Base-by-base conservation (phyloP, 129 eudicot genomes). In the Chrysanthemum seticuspe region DNA sequence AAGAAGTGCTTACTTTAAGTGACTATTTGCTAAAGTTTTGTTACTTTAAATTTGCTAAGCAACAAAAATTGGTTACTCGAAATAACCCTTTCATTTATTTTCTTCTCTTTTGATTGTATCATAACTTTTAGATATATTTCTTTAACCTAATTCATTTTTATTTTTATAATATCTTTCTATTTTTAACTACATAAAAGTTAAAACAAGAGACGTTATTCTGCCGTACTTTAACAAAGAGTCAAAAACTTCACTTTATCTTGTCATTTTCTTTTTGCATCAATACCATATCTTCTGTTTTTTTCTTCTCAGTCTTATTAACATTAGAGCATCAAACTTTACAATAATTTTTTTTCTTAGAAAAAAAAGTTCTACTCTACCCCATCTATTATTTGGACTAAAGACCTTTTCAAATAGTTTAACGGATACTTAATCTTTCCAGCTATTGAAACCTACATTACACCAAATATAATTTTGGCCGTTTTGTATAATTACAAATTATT, bases 321-420 rank as follows among this genome's bases (percentile, higher is more conserved):
- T 27, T 51, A 65, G 73, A 65, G 78, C 74, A 78, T 78, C 78
- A 62, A 78, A 72, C 77, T 65, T 57, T 72, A 72, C 56, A 52
- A 61, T 25, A n/a, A 18, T n/a, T 0, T 4, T 36, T 6, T 6
- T 31, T 14, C 31, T 6, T 6, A 6, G 0, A 2, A 3, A 18
- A 40, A 15, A 15, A 1, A 16, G 3, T 53, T 53, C 16, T 53
- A 53, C 58, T 13, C 45, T 49, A 21, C 62, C 62, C 51, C 71
- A 29, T 63, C 67, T 71, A 67, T 70, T 67, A 67, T 76, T 57
- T 68, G 67, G 67, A 65, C 7, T 36, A 36, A 66, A 11, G 81
- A 61, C 75, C 47, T 48, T 3, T 78, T 78, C 78, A 72, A 71
- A 72, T 19, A 56, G 31, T 27, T 15, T 40, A 68, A 75, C 76